phyloP scores from a whole-genome alignment of 2,329 filamentous ascomycete genomes.

The Magnaporthiopsis rhizophila region DNA sequence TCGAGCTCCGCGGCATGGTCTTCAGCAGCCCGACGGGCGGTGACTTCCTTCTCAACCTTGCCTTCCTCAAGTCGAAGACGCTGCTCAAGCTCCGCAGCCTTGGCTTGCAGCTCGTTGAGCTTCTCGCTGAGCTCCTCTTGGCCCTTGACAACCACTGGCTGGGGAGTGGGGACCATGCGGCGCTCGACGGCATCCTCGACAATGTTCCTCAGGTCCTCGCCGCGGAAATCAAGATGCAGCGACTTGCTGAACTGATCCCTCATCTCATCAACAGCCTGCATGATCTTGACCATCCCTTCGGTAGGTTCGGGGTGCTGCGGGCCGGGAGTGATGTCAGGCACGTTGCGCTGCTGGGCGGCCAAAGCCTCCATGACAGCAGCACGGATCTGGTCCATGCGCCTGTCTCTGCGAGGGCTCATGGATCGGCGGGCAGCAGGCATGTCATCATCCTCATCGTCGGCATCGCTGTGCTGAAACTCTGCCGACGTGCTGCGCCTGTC shows the following conservation, averaged over 20 bases:
- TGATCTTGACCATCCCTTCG: constrained; percentile 41
- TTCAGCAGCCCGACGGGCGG: constrained; percentile 42
- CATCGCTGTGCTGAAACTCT: constrained; percentile 75
- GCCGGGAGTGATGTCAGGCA: constrained; percentile 22
- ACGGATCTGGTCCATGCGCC: constrained; percentile 75
- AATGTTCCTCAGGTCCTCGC: constrained; percentile 50
- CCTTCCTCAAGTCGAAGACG: constrained; percentile 39
- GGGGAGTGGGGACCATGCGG: constrained; percentile 43
- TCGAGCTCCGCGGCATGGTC: constrained; percentile 44
- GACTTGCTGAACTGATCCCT: constrained; percentile 43
- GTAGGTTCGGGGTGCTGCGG: constrained; percentile 13
- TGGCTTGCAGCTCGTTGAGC: constrained; percentile 50
- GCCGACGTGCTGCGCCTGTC: constrained; percentile 59
- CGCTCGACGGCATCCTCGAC: constrained; percentile 55
- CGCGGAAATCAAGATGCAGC: constrained; percentile 34
- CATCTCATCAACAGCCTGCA: constrained; percentile 60
- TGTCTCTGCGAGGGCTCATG: constrained; percentile 70
- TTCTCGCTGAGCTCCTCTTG: constrained; percentile 42
- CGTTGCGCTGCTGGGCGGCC: constrained; percentile 40
- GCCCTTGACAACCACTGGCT: constrained; percentile 35
- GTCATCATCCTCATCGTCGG: constrained; percentile 87
- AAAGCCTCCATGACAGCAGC: constrained; percentile 67
- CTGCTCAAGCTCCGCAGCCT: constrained; percentile 53
- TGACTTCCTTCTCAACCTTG: constrained; percentile 40
- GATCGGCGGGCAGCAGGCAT: constrained; percentile 53